Conservation (phyloP, 805 yeast genomes). For the Candida caryicola region DNA sequence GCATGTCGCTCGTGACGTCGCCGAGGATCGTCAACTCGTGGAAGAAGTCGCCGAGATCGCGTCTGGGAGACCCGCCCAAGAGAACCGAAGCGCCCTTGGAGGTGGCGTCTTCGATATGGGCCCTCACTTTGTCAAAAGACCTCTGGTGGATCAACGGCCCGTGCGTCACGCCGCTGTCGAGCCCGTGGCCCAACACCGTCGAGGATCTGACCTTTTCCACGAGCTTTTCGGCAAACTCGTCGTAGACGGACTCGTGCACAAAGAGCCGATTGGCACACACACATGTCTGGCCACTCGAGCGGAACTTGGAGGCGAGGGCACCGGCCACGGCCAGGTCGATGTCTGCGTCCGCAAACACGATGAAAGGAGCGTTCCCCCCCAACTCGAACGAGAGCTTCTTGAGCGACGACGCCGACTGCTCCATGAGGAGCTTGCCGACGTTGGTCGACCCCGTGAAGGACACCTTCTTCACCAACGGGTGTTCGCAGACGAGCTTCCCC, state of each 20-base stretch:
- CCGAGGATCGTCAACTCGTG: constrained; percentile 66
- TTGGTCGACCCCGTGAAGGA: constrained; percentile 79
- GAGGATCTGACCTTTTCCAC: constrained; percentile 34
- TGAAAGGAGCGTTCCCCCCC: constrained; percentile 81
- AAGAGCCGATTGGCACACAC: constrained; percentile 74
- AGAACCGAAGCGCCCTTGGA: constrained; percentile 62
- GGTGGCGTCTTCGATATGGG: constrained; percentile 65
- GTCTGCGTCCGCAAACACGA: constrained; percentile 72
- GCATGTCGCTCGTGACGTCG: constrained; percentile 57
- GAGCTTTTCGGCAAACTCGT: constrained; percentile 52
- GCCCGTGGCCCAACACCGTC: constrained; percentile 61
- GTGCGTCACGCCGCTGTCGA: constrained; percentile 57
- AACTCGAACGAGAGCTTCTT: constrained; percentile 72
- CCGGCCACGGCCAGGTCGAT: constrained; percentile 65
- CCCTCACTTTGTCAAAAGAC: constrained; percentile 58
- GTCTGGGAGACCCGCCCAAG: constrained; percentile 55
- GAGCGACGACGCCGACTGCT: constrained; percentile 57
- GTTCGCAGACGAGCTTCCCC: constrained; percentile 52
- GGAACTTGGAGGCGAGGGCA: constrained; percentile 63
- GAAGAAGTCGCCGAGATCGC: constrained; percentile 60
- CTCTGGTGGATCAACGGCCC: constrained; percentile 71
- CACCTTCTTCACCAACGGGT: constrained; percentile 55
- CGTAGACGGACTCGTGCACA: constrained; percentile 64
- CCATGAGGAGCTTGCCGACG: constrained; percentile 66
- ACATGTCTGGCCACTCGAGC: constrained; percentile 81